Evolutionary conservation across 2,329 filamentous ascomycete genomes (phyloP), one percentile per base, ranked within the genome.

Genomic region (Hymenoscyphus scutula): DNA sequence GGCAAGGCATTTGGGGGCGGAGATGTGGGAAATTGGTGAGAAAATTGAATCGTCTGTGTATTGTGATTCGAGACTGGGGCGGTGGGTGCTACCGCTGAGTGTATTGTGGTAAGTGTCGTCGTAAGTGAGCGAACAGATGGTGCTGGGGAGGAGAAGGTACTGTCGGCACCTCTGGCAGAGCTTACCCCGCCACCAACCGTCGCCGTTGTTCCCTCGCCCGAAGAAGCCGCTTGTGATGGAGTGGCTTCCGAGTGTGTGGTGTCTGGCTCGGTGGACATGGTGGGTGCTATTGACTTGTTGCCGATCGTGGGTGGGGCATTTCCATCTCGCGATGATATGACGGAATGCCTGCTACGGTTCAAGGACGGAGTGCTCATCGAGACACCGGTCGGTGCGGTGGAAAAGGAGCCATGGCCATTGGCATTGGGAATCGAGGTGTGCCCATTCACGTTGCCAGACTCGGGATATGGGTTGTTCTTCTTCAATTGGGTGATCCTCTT

Each of bases 401-500:
- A 81, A 64, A 84, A 80, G 2, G 84, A 87, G 59, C 80, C 80
- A 73, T 82, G 84, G 62, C 79, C 80, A 70, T 78, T 68, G 19
- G 72, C 80, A 70, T 78, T 68, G 19, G 72, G 66, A 62, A 69
- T 62, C 13, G 68, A 65, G n/a, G 62, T 58, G 25, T 69, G 67
- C 38, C 72, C 73, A 64, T 76, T 76, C 63, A 86, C 73, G 53
- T 83, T 83, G 63, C 90, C 90, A 2, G 92, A 96, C 70, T 94
- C 84, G 8, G 91, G 91, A 73, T 97, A 97, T n/a, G 93, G 93
- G 80, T 97, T 96, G 76, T 89, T 88, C 72, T 87, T 86, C 53
- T 73, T 74, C 15, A 70, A 69, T 58, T 81, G 79, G 19, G 78
- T 74, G 56, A 80, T 82, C 76, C 89, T 90, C 77, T 89, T 90